Conservation (phyloP, 805 yeast species). For the Candida verbasci region DNA sequence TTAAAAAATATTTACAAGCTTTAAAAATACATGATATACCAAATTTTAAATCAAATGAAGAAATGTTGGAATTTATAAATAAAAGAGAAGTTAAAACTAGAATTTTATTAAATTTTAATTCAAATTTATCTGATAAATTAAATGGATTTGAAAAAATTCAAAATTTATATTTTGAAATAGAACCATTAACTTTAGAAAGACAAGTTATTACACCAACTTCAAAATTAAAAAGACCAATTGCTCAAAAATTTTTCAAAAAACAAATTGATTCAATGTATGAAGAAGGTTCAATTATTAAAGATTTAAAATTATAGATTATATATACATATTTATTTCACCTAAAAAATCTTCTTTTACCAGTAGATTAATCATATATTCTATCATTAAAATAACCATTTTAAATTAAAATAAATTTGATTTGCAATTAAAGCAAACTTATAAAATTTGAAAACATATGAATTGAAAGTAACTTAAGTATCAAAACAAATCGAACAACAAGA, state of each 20-base stretch:
- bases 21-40: conserved; percentile 13
- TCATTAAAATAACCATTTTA: too few species aligned
- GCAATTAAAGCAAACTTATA: too few species aligned
- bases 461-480: too few species aligned
- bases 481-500: too few species aligned
- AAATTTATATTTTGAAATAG: conserved; percentile 48
- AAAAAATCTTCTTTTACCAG: too few species aligned
- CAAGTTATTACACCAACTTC: conserved; percentile 66
- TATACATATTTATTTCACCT: too few species aligned
- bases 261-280: conserved; percentile 24
- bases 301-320: conserved; percentile 12
- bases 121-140: conserved; percentile 25
- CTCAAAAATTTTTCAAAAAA: conserved; percentile 20
- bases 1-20: conserved; percentile 14
- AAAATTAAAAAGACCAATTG: conserved; percentile 42
- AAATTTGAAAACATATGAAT: too few species aligned
- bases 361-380: too few species aligned
- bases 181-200: conserved; percentile 59
- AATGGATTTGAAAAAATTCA: conserved; percentile 64
- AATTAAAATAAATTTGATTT: too few species aligned
- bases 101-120: conserved; percentile 36
- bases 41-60: conserved; percentile 15
- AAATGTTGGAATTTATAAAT: conserved; percentile 23
- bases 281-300: conserved; percentile 26
- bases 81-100: conserved; percentile 30